Base-by-base conservation (phyloP, 2,329 filamentous ascomycete genomes). In the Nemania sp. region DNA sequence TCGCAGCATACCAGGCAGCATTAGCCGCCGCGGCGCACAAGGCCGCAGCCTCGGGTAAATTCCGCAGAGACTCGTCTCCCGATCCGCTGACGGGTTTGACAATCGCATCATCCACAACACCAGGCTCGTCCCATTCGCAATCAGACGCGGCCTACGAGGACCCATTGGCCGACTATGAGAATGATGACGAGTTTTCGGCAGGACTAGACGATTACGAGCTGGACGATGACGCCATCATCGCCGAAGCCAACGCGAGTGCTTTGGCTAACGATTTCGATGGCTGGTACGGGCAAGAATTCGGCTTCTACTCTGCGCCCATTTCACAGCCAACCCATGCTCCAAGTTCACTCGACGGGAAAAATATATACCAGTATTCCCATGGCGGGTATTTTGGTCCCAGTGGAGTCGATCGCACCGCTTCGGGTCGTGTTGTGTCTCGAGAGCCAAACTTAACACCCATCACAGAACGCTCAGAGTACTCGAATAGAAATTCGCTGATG, bases 381-480 rank as follows among this genome's bases (percentile, higher is more conserved):
- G 95, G 95, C 29, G 95, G 95, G 18, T 97, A 91, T 76, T 98
- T 98, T 71, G 92, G 91, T 1, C 86, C 90, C 0, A 87, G 89
- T 18, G 89, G 89, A 2, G 76, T 89, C 15, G 83, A 87, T 59
- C 86, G 91, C 37, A 88, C 83, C 64, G 86, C 86, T 56, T 95
- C 90, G 65, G 92, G 91, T 18, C 86, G 88, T 13, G 81, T 88
- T 53, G 86, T 88, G 32, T 90, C 90, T 18, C 86, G 90, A 42
- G 94, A 97, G 73, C 94, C 95, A 1, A 97, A 95, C 69, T 79
- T 99, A 49, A 98, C 95, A 1, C 95, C 95, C 5, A 98, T 99
- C 69, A 98, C 94, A 0, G 95, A 98, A 74, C 86, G 93, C 12
- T 96, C 91, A 60, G 95, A 99, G 76, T 97, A 96, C 79, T 97